These are phyloP conservation scores for Magnolia kwangsiensis DNA, from an alignment of 164 flowering plant species.

Conservation along the genomic window DNA sequence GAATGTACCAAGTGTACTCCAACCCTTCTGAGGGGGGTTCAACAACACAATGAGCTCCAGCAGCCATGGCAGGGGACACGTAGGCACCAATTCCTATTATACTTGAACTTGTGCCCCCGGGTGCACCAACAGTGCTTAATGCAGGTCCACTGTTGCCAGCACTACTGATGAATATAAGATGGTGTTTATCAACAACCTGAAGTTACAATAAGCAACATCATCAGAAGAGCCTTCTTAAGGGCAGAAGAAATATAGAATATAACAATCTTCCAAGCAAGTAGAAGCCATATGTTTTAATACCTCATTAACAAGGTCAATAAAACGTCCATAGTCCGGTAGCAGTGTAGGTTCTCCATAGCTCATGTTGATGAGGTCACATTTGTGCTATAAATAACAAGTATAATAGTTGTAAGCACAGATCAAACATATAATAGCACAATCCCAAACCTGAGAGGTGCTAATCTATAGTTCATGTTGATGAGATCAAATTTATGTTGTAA, in stretches of 20 bases:
- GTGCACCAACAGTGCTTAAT: slow-evolving; percentile 95
- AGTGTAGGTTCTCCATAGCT: slow-evolving; percentile 90
- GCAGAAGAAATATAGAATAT: background rate
- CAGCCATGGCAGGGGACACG: slow-evolving; percentile 99
- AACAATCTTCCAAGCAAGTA: background rate
- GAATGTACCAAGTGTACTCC: slow-evolving; percentile 85
- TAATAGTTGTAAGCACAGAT: background rate
- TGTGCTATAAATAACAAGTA: slow-evolving; percentile 59
- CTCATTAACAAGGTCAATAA: slow-evolving; percentile 92
- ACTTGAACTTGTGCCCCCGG: slow-evolving; percentile 95
- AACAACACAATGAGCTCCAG: slow-evolving; percentile 90
- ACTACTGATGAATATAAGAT: slow-evolving; percentile 83
- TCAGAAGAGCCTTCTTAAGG: background rate
- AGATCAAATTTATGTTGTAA: slow-evolving; percentile 90
- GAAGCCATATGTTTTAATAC: slow-evolving; percentile 29
- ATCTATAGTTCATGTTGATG: slow-evolving; percentile 97
- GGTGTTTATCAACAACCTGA: slow-evolving; percentile 89
- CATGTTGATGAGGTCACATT: slow-evolving; percentile 98
- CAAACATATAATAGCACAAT: background rate
- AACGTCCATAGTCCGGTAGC: slow-evolving; percentile 95
- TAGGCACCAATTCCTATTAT: slow-evolving; percentile 97
- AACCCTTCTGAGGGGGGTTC: slow-evolving; percentile 89
- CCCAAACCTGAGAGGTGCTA: slow-evolving; percentile 27
- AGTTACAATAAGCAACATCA: slow-evolving; percentile 2
- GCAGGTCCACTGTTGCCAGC: slow-evolving; percentile 99